These are phyloP conservation scores for Fusarium penzigii DNA, from an alignment of 2,329 filamentous ascomycete genomes.

Conservation along the genomic window DNA sequence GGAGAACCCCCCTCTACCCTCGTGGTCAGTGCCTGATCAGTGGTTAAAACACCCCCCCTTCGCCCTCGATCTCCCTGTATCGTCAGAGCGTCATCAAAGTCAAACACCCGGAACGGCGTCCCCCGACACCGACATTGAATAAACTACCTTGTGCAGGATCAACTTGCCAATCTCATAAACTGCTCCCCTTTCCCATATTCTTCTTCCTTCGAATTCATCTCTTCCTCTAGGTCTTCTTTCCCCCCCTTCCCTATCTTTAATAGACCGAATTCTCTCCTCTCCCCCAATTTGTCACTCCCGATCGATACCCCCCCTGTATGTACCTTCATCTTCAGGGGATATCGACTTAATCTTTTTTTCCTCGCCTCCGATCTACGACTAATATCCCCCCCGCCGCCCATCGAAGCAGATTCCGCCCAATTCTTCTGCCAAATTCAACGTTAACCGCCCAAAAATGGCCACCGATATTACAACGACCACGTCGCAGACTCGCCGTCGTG, in stretches of 20 bases:
- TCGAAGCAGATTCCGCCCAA: slow-evolving; percentile 12
- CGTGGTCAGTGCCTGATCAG: background rate
- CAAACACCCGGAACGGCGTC: slow-evolving; percentile 17
- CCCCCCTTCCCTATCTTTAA: background rate
- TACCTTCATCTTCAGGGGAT: slow-evolving; percentile 15
- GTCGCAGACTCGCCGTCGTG: slow-evolving; percentile 49
- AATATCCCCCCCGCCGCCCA: slow-evolving; percentile 19
- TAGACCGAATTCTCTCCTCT: background rate
- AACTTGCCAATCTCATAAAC: slow-evolving; percentile 5
- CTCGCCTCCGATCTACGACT: slow-evolving; percentile 20
- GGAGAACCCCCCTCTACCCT: background rate
- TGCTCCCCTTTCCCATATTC: slow-evolving; percentile 4
- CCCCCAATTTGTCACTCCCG: background rate
- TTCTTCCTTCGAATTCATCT: slow-evolving; percentile 3
- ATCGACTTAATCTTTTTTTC: slow-evolving; percentile 23
- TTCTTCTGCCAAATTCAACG: slow-evolving; percentile 5
- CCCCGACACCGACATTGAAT: slow-evolving; percentile 13
- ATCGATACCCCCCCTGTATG: background rate
- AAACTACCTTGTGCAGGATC: background rate
- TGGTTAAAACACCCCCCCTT: too few species aligned
- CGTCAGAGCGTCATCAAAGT: slow-evolving; percentile 16
- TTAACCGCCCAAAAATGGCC: slow-evolving; percentile 31
- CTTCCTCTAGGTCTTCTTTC: background rate
- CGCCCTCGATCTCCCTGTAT: background rate
- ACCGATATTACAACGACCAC: slow-evolving; percentile 37